phyloP scores from a whole-genome alignment of 2,329 filamentous ascomycete species.

The Phialophora verrucosa region DNA sequence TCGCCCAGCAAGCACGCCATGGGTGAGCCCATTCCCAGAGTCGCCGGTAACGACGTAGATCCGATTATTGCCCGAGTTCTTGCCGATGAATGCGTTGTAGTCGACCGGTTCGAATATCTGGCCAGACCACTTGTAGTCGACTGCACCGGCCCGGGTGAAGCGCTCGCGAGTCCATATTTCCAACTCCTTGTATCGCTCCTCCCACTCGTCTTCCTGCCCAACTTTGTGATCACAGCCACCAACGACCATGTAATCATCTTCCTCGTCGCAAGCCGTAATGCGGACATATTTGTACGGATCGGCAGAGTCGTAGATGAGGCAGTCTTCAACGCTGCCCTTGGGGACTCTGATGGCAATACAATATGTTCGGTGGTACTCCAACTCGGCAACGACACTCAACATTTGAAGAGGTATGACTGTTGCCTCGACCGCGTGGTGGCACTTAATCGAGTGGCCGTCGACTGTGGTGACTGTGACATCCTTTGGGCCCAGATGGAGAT shows the following conservation, averaged over 20 bases:
- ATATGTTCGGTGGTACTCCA: constrained; percentile 62
- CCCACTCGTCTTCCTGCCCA: constrained; percentile 55
- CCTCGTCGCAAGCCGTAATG: constrained; percentile 59
- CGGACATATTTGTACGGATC: constrained; percentile 63
- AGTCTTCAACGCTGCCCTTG: constrained; percentile 59
- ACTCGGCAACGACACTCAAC: constrained; percentile 58
- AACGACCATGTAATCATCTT: constrained; percentile 62
- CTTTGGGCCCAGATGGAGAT: constrained; percentile 53
- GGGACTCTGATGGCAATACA: constrained; percentile 62
- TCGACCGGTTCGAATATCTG: constrained; percentile 64
- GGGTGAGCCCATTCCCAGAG: constrained; percentile 63
- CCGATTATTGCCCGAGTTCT: constrained; percentile 59
- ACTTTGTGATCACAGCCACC: constrained; percentile 66
- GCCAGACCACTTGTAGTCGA: constrained; percentile 64
- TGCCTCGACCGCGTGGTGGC: constrained; percentile 59
- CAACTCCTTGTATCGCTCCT: constrained; percentile 57
- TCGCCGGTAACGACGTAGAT: constrained; percentile 63
- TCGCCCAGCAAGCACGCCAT: constrained; percentile 59
- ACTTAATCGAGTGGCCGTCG: constrained; percentile 55
- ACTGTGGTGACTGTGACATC: constrained; percentile 56
- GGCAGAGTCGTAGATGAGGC: constrained; percentile 61
- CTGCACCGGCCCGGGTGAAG: constrained; percentile 56
- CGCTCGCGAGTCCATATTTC: constrained; percentile 60
- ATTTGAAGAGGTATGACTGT: constrained; percentile 64
- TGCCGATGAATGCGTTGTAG: constrained; percentile 62